phyloP scores from a whole-genome alignment of 345 rosid species.

The Noccaea bulbosa region DNA sequence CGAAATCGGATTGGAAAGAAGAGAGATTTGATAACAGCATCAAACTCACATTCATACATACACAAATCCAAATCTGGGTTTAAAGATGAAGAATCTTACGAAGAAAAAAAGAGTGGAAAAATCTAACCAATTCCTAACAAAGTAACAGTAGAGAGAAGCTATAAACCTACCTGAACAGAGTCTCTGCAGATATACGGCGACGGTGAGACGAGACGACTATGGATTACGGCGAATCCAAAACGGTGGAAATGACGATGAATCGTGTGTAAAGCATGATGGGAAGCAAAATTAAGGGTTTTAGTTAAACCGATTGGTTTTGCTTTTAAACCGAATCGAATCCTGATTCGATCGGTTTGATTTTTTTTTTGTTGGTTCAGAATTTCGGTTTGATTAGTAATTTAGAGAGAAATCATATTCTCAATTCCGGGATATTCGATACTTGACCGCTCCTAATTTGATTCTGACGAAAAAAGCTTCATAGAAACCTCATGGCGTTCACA shows the following conservation, averaged over 20 bases:
- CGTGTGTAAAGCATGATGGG: background rate
- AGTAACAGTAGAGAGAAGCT: background rate
- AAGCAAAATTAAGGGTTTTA: constrained; percentile 32
- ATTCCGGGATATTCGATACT: too few relatives aligned
- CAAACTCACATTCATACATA: background rate
- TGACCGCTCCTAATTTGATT: too few relatives aligned
- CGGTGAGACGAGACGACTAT: constrained; percentile 22
- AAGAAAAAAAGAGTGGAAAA: background rate
- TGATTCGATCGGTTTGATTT: background rate
- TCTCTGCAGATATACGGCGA: constrained; percentile 21
- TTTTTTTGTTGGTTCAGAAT: background rate
- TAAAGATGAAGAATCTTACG: background rate
- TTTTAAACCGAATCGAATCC: background rate
- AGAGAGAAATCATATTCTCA: too few relatives aligned
- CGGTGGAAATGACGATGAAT: constrained; percentile 19
- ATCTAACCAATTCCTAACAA: constrained; percentile 3
- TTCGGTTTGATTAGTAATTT: background rate
- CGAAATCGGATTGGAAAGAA: constrained; percentile 18
- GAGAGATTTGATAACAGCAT: background rate
- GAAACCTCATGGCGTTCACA: constrained; percentile 31
- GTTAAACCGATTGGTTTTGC: constrained; percentile 28
- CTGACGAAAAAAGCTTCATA: constrained; percentile 6
- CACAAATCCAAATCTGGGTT: constrained; percentile 24
- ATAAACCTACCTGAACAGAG: background rate
- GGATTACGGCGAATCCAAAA: constrained; percentile 14